Evolutionary conservation across 2,329 filamentous ascomycete species (phyloP), one percentile per base, ranked within the genome.

Genomic region (Arthrobotrys entomopaga): DNA sequence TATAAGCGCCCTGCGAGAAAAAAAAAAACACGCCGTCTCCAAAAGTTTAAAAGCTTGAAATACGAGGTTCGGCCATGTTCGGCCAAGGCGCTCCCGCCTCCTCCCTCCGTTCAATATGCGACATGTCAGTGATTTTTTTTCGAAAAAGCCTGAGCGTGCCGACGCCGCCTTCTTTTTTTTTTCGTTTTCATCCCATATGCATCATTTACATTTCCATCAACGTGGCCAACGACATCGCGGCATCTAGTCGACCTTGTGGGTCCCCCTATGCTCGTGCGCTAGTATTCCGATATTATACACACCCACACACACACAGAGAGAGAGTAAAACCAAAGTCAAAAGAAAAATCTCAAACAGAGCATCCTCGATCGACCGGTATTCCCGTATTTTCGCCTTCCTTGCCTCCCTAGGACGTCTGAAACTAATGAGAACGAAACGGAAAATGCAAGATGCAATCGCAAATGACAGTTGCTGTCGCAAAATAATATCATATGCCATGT

Each of bases 151-250:
- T 52, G 65, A 54, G 65, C 65, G 54, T 38, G 29, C 64, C 64
- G 65, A 69, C 34, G 22, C 26, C 10, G 16, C 34, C 34, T 22
- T 43, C 49, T 20, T 54, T 43, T 56, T 49, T 49, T 46, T 20
- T 54, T 43, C 49, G 40, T 49, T 46, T 15, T 19, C 42, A 46
- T 46, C 42, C 15, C 42, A 15, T 19, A 46, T 46, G 29, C 29
- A 34, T 34, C 10, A 34, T 34, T n/a, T 34, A 34, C 29, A 34
- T 34, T 34, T 34, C 29, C 42, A 46, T n/a, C 42, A 46, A 46
- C 42, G 42, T 46, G 42, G 58, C 65, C 65, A 69, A 69, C 65
- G 56, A 69, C 65, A 69, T 69, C 57, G 65, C 65, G 65, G 64
- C 56, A 69, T 69, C 56, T 61, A 54, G 56, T 61, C 65, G 49